phyloP scores from a whole-genome alignment of 2,329 filamentous ascomycete species.

The Aspergillus unguis region DNA sequence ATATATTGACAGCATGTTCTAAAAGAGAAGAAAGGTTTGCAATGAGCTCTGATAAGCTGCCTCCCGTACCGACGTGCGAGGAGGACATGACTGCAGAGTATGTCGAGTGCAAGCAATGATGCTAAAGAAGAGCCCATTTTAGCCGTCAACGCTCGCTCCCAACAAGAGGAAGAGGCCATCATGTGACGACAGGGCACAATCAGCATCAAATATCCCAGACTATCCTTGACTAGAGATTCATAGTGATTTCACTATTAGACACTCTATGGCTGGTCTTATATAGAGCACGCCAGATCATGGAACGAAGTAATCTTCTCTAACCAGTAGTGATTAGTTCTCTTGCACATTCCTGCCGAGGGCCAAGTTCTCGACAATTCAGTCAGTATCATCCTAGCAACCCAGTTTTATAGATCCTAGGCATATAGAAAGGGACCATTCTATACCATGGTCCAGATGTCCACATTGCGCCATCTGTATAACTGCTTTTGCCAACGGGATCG shows the following conservation, averaged over 20 bases:
- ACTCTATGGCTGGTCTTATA: too few relatives aligned
- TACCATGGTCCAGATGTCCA: neutral
- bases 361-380: too few relatives aligned
- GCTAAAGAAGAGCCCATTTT: neutral
- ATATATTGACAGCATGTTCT: neutral
- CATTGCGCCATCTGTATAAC: neutral
- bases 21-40: slow-evolving; percentile 9
- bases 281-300: too few relatives aligned
- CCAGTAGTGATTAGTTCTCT: too few relatives aligned
- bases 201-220: neutral
- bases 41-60: neutral
- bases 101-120: neutral
- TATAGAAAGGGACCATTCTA: too few relatives aligned
- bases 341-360: too few relatives aligned
- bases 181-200: slow-evolving; percentile 3
- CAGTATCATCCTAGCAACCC: too few relatives aligned
- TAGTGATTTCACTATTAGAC: too few relatives aligned
- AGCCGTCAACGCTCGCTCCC: neutral
- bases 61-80: neutral
- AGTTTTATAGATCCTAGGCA: too few relatives aligned
- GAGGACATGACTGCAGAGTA: too few relatives aligned
- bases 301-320: too few relatives aligned
- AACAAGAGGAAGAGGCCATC: slow-evolving; percentile 1
- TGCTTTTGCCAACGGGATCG: slow-evolving; percentile 2
- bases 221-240: too few relatives aligned